phyloP scores from a whole-genome alignment of 305 asterid genomes.

The Vinca major region DNA sequence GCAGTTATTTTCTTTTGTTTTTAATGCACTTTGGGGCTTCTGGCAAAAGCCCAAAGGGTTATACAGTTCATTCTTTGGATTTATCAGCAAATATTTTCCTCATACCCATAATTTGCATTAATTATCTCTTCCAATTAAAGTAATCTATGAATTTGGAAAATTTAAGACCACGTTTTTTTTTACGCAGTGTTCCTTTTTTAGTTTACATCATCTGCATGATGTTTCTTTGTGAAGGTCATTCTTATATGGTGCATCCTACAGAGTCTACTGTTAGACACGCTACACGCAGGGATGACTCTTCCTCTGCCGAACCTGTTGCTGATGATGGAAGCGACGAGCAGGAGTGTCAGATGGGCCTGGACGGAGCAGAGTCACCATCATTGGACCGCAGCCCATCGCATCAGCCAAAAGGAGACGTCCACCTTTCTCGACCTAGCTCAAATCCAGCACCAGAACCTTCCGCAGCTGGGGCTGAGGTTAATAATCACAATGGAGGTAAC shows the following conservation, averaged over 20 bases:
- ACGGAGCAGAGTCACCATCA: slow-evolving; percentile 7
- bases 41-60: background rate
- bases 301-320: background rate
- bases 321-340: slow-evolving; percentile 7
- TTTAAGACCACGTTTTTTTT: background rate
- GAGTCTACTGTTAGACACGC: slow-evolving; percentile 12
- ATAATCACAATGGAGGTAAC: slow-evolving; percentile 6
- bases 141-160: background rate
- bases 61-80: background rate
- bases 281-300: slow-evolving; percentile 1
- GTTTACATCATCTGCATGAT: background rate
- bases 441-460: slow-evolving; percentile 4
- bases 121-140: background rate
- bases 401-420: slow-evolving; percentile 5
- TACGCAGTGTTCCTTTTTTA: background rate
- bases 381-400: background rate
- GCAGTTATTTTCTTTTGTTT: background rate
- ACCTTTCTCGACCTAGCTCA: slow-evolving; percentile 1
- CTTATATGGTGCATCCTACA: background rate
- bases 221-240: slow-evolving; percentile 8
- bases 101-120: background rate
- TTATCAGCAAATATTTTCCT: background rate
- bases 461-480: background rate
- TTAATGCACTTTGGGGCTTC: slow-evolving; percentile 1
- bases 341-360: slow-evolving; percentile 9